These are phyloP conservation scores for Zygoascus ofunaensis DNA, from an alignment of 805 yeast species.

Conservation along the genomic window DNA sequence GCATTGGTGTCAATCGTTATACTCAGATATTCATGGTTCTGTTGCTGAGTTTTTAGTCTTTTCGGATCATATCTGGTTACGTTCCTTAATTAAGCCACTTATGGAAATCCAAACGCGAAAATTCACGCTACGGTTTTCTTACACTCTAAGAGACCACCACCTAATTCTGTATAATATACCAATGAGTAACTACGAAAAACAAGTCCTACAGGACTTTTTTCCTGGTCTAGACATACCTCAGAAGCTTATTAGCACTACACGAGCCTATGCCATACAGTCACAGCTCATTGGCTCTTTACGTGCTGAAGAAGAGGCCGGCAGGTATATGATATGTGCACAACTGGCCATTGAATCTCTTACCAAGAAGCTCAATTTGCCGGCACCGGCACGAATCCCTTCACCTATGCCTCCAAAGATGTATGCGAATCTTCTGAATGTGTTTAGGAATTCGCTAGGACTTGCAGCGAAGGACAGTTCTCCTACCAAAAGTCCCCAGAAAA, in stretches of 20 bases:
- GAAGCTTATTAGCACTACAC: slow-evolving; percentile 7
- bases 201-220: slow-evolving; percentile 7
- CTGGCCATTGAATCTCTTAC: slow-evolving; percentile 18
- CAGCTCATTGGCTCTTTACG: slow-evolving; percentile 9
- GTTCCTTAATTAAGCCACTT: no score
- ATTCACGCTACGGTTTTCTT: no score
- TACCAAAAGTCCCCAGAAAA: neutral
- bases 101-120: no score
- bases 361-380: slow-evolving; percentile 9
- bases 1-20: no score
- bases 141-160: neutral
- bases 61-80: no score
- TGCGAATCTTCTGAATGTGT: slow-evolving; percentile 13
- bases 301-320: slow-evolving; percentile 20
- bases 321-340: slow-evolving; percentile 17
- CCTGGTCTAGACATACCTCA: slow-evolving; percentile 8
- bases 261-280: slow-evolving; percentile 11
- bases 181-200: neutral
- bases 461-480: slow-evolving; percentile 6
- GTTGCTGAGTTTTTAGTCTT: no score
- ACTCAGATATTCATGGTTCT: no score
- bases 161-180: neutral
- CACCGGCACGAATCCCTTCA: slow-evolving; percentile 10
- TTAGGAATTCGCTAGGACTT: slow-evolving; percentile 12
- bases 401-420: slow-evolving; percentile 20